phyloP scores from a whole-genome alignment of 768 basidiomycete species.

The Polyporus arcularius region DNA sequence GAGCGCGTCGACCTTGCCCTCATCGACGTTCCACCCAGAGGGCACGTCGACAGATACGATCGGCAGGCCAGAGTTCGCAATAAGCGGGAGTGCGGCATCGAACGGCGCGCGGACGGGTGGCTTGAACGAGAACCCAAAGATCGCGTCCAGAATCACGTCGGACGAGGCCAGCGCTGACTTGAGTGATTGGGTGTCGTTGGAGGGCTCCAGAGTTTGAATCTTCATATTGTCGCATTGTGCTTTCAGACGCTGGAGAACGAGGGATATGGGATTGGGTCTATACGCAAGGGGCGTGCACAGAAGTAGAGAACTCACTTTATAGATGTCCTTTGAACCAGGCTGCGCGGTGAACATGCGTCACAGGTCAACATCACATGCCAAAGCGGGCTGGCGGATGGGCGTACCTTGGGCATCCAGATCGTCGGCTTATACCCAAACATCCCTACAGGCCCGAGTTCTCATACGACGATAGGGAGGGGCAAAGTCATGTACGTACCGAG shows the following conservation, averaged over 20 bases:
- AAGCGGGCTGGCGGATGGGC: not conserved
- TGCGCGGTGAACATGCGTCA: slow-evolving; percentile 29
- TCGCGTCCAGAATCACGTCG: slow-evolving; percentile 90
- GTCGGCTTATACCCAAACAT: slow-evolving; percentile 92
- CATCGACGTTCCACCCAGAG: slow-evolving; percentile 93
- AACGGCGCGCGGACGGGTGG: slow-evolving; percentile 91
- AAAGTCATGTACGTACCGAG: slow-evolving; percentile 50
- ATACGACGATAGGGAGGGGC: not conserved
- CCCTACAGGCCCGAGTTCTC: slow-evolving; percentile 42
- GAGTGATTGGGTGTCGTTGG: slow-evolving; percentile 48
- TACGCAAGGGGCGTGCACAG: not conserved
- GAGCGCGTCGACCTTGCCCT: slow-evolving; percentile 57
- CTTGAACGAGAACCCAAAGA: slow-evolving; percentile 98
- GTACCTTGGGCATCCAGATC: slow-evolving; percentile 92
- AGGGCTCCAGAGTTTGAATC: slow-evolving; percentile 67
- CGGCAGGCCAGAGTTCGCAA: slow-evolving; percentile 66
- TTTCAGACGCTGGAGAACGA: slow-evolving; percentile 61
- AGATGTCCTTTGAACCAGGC: slow-evolving; percentile 93
- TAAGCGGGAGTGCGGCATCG: slow-evolving; percentile 66
- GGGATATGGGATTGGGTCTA: not conserved
- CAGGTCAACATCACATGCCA: no score
- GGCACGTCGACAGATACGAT: slow-evolving; percentile 97
- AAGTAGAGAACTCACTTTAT: slow-evolving; percentile 54
- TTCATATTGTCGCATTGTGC: slow-evolving; percentile 88
- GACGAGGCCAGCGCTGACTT: slow-evolving; percentile 52